A percentile compares a stretch with the other conserved stretches of the same genome.
Conservation (phyloP, 495 filamentous ascomycete species). For the Xylaria scruposa region DNA sequence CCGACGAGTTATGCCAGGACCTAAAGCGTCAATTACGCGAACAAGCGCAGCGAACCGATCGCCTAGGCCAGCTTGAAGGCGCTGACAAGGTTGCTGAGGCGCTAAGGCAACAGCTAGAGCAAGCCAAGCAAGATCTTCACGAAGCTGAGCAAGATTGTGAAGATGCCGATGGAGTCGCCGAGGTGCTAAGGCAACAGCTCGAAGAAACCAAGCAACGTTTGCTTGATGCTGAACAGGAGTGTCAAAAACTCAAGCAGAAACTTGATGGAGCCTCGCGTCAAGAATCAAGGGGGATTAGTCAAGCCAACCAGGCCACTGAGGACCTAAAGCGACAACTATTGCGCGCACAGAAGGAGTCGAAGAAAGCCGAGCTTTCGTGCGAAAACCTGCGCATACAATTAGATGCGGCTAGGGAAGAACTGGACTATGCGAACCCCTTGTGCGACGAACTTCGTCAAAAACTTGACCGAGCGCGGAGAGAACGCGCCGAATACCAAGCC, state of each 20-base stretch:
- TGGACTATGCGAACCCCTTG: conserved; percentile 29
- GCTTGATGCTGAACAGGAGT: not conserved
- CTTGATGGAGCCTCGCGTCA: conserved; percentile 52
- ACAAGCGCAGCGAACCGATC: conserved; percentile 46
- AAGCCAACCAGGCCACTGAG: conserved; percentile 53
- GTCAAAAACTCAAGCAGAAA: conserved; percentile 43
- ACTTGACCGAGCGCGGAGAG: conserved; percentile 52
- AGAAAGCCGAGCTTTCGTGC: conserved; percentile 34
- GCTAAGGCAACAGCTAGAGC: conserved; percentile 64
- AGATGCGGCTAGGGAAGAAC: conserved; percentile 33
- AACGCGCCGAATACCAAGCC: conserved; percentile 52
- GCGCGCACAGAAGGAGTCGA: conserved; percentile 30
- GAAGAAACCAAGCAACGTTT: not conserved
- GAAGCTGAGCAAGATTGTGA: conserved; percentile 51
- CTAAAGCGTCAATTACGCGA: conserved; percentile 57
- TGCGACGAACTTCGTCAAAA: conserved; percentile 44
- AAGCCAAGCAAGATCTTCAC: conserved; percentile 41
- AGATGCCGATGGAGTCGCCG: conserved; percentile 23
- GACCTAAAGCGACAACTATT: conserved; percentile 3
- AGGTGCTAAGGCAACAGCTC: not conserved
- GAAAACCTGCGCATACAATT: conserved; percentile 37
- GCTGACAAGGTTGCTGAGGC: conserved; percentile 75
- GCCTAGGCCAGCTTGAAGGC: conserved; percentile 73
- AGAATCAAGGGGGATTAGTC: conserved; percentile 55
- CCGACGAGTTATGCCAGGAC: conserved; percentile 56